Evolutionary conservation across 805 yeast species (phyloP), one percentile per base, ranked within the genome.

Genomic region (Cyberlindnera amylophila): DNA sequence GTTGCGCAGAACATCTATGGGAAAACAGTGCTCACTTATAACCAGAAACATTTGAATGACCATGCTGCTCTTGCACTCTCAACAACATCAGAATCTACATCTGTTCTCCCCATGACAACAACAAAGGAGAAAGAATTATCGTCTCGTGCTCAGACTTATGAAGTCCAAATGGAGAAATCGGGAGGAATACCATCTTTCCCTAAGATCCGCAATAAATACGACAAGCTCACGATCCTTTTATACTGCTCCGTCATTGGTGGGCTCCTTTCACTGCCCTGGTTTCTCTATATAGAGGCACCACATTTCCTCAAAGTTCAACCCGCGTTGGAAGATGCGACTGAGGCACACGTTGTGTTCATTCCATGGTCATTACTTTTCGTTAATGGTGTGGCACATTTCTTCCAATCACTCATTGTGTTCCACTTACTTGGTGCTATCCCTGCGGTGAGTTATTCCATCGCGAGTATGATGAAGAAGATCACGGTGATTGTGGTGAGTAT

Each of bases 1-100:
- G 95, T 91, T 5, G 76, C 81, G 3, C 96, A 88, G 57, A 88
- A 88, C 58, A 85, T 89, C 34, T 88, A 86, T 62, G 89, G 93
- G 30, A 89, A 89, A 64, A 82, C 79, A 49, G 79, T 89, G 31
- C 75, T 88, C 47, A 86, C 90, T 29, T 63, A 55, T 51, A 64
- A 62, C 41, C 57, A 53, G 13, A 57, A 44, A 17, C 43, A 44
- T 15, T 39, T 46, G 30, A 56, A 50, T 24, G 49, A 52, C 33
- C 62, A 55, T 36, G 45, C 60, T 1, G 54, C 52, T 18, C 38
- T 58, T 18, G 62, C 62, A 12, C 43, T 44, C 10, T 24, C 52
- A 1, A 27, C 34, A 2, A 27, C 34, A 2, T 8, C 39, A 1
- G 38, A 38, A 8, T 14, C 36, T 6, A 15, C 44, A n/a, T 11